A percentile compares a stretch with the other conserved stretches of the same genome.
phyloP scores from a whole-genome alignment of 805 yeast species.

The Yarrowia sp. region DNA sequence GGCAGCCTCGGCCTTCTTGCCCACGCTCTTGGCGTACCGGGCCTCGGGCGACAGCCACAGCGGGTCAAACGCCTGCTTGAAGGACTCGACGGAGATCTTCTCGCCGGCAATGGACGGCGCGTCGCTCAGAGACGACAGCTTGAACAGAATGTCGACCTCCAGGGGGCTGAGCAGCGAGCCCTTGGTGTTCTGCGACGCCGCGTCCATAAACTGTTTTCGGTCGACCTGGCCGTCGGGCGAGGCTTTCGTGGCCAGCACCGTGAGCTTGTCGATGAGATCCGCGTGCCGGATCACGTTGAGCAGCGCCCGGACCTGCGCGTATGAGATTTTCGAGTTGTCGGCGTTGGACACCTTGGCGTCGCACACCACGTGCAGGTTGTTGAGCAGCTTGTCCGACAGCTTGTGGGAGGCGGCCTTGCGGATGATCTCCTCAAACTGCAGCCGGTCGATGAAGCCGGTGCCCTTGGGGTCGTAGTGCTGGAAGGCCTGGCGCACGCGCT shows the following conservation, averaged over 20 bases:
- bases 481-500: conserved; percentile 49
- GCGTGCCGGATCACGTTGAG: conserved; percentile 44
- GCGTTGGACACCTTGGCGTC: conserved; percentile 34
- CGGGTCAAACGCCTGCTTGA: conserved; percentile 45
- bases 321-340: conserved; percentile 40
- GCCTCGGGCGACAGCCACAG: conserved; percentile 43
- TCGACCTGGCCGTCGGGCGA: conserved; percentile 42
- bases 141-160: conserved; percentile 46
- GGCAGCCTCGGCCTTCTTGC: conserved; percentile 42
- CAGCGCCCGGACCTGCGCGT: conserved; percentile 46
- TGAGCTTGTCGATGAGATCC: conserved; percentile 44
- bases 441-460: conserved; percentile 44
- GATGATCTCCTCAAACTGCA: conserved; percentile 43
- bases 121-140: conserved; percentile 39
- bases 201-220: conserved; percentile 41
- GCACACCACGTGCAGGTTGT: conserved; percentile 42
- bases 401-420: conserved; percentile 43
- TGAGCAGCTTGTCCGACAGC: conserved; percentile 43
- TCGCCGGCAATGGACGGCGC: conserved; percentile 36
- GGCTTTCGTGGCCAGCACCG: conserved; percentile 38
- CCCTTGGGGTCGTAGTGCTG: conserved; percentile 39
- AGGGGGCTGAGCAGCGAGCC: conserved; percentile 45
- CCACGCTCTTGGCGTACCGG: conserved; percentile 38
- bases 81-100: conserved; percentile 39
- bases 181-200: conserved; percentile 43